A percentile compares a stretch with the other conserved stretches of the same genome.
phyloP scores from a whole-genome alignment of 2,329 filamentous ascomycete species.

The Sclerotinia minor region DNA sequence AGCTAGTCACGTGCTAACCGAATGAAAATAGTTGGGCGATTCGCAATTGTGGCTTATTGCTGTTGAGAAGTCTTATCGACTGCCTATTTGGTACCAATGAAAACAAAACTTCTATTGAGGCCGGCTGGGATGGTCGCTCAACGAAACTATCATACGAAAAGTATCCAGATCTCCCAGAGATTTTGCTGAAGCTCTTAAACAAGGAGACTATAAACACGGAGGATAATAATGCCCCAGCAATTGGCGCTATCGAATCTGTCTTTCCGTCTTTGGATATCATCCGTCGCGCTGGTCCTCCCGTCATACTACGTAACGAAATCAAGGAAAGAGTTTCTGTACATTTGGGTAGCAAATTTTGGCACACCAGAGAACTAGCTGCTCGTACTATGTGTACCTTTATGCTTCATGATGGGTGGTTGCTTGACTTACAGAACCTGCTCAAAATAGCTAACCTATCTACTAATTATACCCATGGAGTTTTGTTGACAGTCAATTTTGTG shows the following conservation, averaged over 20 bases:
- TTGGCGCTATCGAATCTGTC: slow-evolving; percentile 63
- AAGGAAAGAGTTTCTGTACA: slow-evolving; percentile 60
- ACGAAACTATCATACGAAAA: slow-evolving; percentile 68
- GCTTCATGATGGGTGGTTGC: slow-evolving; percentile 52
- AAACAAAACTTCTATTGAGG: slow-evolving; percentile 62
- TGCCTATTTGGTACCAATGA: slow-evolving; percentile 74
- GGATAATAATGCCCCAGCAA: slow-evolving; percentile 37
- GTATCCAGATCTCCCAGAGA: slow-evolving; percentile 63
- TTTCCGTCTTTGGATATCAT: slow-evolving; percentile 84
- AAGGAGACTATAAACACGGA: slow-evolving; percentile 28
- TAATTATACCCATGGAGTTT: slow-evolving; percentile 59
- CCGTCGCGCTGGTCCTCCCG: slow-evolving; percentile 67
- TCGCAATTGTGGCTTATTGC: slow-evolving; percentile 86
- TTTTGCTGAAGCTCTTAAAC: slow-evolving; percentile 63
- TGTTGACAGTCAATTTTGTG: slow-evolving; percentile 58
- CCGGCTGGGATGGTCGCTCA: slow-evolving; percentile 63
- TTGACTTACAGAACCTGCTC: slow-evolving; percentile 41
- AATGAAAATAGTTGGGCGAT: slow-evolving; percentile 72
- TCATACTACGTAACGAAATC: slow-evolving; percentile 55
- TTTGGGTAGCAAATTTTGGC: slow-evolving; percentile 71
- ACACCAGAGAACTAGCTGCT: slow-evolving; percentile 78
- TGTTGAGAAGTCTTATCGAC: slow-evolving; percentile 83
- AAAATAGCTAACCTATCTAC: slow-evolving; percentile 42
- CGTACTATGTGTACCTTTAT: slow-evolving; percentile 67
- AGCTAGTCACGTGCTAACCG: slow-evolving; percentile 20